Base-by-base conservation (phyloP, 2,329 filamentous ascomycete species). In the Calonectria hongkongensis region DNA sequence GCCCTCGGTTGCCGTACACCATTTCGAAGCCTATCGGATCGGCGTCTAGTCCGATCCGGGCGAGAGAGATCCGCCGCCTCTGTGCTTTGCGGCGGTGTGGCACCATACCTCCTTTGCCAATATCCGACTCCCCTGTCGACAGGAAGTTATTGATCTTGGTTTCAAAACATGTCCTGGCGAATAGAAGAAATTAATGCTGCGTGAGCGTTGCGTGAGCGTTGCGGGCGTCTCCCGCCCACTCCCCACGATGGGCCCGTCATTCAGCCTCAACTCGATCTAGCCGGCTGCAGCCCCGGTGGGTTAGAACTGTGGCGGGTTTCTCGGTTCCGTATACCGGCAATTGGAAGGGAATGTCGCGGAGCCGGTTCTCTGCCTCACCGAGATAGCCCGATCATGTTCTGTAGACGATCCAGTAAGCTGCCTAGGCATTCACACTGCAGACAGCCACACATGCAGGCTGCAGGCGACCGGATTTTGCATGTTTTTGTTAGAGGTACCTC, bases 321-420 rank as follows among this genome's bases (percentile, higher is more conserved):
- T 71, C 56, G 71, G 73, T 39, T 66, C 51, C 36, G 47, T 30
- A 15, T 28, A 67, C 69, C 60, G 51, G 33, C 25, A 50, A 45
- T 41, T 47, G 43, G 9, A 56, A 48, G 28, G 27, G 12, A 28
- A n/a, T 30, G 45, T 67, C 51, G 12, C 54, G 25, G 27, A 43
- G 39, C 18, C 12, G 27, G 27, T 64, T 63, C 25, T 62, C 25
- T 60, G 33, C 45, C 66, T 60, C 64, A 66, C 72, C 65, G 67
- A 50, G 41, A 75, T 76, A 47, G 75, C 75, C 74, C 74, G 73
- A 74, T 58, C 30, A 54, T 68, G 62, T 65, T 47, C 70, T 64
- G 68, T 66, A 60, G 63, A 41, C 56, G 60, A n/a, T 33, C 64
- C 67, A 70, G 51, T 68, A 45, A 60, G 36, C 56, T 62, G 33